phyloP scores from a whole-genome alignment of 345 rosid species.

The Trapa bicornis region DNA sequence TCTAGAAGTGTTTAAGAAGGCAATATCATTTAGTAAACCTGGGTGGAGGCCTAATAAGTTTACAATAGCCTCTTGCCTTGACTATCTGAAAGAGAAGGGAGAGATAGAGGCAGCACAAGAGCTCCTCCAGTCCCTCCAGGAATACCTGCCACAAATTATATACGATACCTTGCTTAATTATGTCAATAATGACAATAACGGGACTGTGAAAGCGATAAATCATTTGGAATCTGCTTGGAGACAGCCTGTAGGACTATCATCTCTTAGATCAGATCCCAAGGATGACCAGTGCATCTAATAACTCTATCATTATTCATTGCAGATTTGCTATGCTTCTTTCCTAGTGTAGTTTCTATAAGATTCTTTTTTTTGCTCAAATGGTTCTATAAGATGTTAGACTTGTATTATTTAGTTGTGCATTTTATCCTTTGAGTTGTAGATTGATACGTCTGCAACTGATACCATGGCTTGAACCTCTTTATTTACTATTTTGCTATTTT shows the following conservation, averaged over 20 bases:
- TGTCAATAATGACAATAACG: neutral
- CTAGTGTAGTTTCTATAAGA: neutral
- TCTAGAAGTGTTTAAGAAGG: constrained; percentile 13
- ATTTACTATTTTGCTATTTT: neutral
- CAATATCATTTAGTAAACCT: neutral
- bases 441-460: neutral
- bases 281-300: neutral
- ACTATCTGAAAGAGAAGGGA: constrained; percentile 14
- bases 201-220: neutral
- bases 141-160: neutral
- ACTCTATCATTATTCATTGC: neutral
- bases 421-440: neutral
- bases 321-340: neutral
- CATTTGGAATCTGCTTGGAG: neutral
- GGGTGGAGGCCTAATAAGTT: constrained; percentile 13
- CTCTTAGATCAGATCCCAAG: neutral
- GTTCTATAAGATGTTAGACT: too few relatives aligned
- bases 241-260: neutral
- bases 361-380: neutral
- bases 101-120: constrained; percentile 11
- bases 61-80: constrained; percentile 12
- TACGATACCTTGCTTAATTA: neutral
- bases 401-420: neutral
- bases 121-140: constrained; percentile 5
- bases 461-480: neutral